These are phyloP conservation scores for Cladophialophora psammophila DNA, from an alignment of 2,329 filamentous ascomycete species.

Conservation along the genomic window DNA sequence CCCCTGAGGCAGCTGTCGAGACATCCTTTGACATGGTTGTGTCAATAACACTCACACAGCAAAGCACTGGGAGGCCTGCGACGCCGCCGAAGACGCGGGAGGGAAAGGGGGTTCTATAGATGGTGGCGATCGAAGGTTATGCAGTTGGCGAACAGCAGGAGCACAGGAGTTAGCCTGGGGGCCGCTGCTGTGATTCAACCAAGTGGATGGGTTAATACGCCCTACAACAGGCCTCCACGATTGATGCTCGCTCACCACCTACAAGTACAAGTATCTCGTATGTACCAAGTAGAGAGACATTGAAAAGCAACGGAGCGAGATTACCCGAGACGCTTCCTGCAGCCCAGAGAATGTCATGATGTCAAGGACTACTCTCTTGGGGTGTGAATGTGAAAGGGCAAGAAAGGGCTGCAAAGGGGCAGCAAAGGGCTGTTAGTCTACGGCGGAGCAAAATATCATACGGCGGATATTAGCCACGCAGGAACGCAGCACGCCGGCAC, in stretches of 20 bases:
- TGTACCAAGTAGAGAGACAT: background rate
- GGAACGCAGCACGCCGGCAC: background rate
- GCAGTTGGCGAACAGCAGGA: background rate
- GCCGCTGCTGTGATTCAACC: background rate
- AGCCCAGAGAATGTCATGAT: background rate
- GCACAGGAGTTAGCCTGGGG: background rate
- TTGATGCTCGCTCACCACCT: background rate
- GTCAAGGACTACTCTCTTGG: background rate
- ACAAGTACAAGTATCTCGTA: background rate
- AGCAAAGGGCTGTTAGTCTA: background rate
- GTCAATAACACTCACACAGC: background rate
- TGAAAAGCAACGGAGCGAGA: background rate
- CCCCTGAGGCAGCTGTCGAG: constrained; percentile 18
- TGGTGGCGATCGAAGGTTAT: too few relatives aligned
- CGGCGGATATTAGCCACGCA: background rate
- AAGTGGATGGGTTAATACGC: background rate
- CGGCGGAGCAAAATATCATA: background rate
- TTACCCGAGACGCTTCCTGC: background rate
- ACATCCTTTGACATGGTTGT: constrained; percentile 11
- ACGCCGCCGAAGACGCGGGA: background rate
- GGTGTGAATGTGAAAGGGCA: background rate
- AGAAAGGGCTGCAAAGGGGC: too few relatives aligned
- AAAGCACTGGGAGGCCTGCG: background rate
- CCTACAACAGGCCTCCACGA: background rate
- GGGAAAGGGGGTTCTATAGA: background rate